phyloP scores from a whole-genome alignment of 2,329 filamentous ascomycete genomes.

The Colletotrichum sp. region DNA sequence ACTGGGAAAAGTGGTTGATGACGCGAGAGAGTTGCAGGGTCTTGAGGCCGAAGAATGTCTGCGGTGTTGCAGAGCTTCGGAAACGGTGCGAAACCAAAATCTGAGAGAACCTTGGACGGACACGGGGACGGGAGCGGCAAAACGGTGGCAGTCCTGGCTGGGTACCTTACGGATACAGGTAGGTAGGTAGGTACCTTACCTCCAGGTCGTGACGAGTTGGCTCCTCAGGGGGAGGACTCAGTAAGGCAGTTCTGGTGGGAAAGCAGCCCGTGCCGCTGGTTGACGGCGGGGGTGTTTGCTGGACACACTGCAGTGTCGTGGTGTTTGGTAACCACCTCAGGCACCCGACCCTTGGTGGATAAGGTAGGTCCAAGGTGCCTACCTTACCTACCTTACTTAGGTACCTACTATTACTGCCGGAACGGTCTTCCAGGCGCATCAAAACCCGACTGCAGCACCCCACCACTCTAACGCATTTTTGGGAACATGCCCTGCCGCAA shows the following conservation, averaged over 20 bases:
- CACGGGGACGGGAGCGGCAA: not conserved
- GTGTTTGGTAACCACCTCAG: not conserved
- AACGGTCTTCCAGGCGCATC: not conserved
- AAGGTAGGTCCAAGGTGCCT: not conserved
- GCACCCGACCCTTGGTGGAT: not conserved
- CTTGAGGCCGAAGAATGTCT: not conserved
- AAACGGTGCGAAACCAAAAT: not conserved
- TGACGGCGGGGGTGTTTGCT: not conserved
- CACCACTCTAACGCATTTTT: not conserved
- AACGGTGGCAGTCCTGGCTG: not conserved
- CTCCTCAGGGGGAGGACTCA: not conserved
- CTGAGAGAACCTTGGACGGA: not conserved
- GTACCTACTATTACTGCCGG: not conserved
- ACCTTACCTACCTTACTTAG: too few species aligned
- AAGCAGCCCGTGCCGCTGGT: not conserved
- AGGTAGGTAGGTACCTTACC: not conserved
- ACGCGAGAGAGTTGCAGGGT: not conserved
- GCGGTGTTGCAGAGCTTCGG: not conserved
- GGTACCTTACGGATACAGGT: not conserved
- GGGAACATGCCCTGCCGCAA: conserved; percentile 11
- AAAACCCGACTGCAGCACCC: conserved; percentile 6
- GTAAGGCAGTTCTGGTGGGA: not conserved
- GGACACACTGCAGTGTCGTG: too few species aligned
- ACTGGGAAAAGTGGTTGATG: not conserved
- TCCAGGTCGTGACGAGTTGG: not conserved